Conservation (phyloP, 345 rosid genomes). For the Brassica cretica region DNA sequence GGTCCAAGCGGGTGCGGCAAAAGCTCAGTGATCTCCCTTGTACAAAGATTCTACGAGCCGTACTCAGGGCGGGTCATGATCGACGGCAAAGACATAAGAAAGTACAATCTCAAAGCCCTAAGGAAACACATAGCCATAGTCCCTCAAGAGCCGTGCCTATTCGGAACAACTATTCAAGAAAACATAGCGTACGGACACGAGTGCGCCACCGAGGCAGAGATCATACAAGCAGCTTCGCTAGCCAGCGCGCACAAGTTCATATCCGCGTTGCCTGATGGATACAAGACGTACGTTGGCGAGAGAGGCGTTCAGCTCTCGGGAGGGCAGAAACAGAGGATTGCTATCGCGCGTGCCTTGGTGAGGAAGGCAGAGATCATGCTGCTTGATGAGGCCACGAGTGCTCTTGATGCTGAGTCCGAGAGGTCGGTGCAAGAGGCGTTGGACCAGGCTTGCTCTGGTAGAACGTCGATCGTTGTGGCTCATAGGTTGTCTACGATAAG, state of each 20-base stretch:
- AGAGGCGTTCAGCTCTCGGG: slow-evolving; percentile 93
- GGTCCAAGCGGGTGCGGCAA: slow-evolving; percentile 99
- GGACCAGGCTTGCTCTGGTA: slow-evolving; percentile 89
- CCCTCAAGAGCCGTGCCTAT: slow-evolving; percentile 95
- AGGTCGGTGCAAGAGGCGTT: slow-evolving; percentile 93
- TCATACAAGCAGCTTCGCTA: slow-evolving; percentile 84
- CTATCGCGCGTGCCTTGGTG: slow-evolving; percentile 77
- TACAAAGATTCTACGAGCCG: slow-evolving; percentile 85
- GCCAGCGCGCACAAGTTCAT: slow-evolving; percentile 93
- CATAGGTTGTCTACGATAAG: slow-evolving; percentile 85
- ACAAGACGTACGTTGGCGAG: slow-evolving; percentile 84
- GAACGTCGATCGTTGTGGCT: slow-evolving; percentile 87
- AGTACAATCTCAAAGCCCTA: slow-evolving; percentile 88
- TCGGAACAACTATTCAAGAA: slow-evolving; percentile 75
- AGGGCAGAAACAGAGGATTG: slow-evolving; percentile 94
- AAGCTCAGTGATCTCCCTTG: slow-evolving; percentile 84
- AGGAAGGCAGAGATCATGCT: slow-evolving; percentile 88
- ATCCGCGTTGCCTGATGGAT: slow-evolving; percentile 77
- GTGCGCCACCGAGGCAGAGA: slow-evolving; percentile 80
- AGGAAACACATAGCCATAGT: slow-evolving; percentile 89
- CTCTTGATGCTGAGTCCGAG: slow-evolving; percentile 91
- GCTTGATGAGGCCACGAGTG: slow-evolving; percentile 96
- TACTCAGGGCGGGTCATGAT: slow-evolving; percentile 85
- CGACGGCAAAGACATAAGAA: slow-evolving; percentile 91
- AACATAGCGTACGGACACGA: slow-evolving; percentile 95